Base-by-base conservation (phyloP, 2,329 filamentous ascomycete species). In the Colletotrichum nymphaeae region DNA sequence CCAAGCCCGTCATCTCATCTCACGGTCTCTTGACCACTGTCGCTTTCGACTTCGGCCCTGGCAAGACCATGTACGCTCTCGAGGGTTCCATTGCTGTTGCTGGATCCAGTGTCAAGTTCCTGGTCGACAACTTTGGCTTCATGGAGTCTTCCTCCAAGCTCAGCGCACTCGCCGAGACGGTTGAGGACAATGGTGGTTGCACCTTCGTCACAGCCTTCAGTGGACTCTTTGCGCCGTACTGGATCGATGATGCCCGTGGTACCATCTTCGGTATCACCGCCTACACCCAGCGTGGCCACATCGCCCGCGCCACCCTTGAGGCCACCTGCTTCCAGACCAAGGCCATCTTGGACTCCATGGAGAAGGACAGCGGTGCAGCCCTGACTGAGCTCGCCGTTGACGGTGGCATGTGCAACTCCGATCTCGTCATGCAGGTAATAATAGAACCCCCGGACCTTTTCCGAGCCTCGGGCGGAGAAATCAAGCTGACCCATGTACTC, bases 301-400 rank as follows among this genome's bases (percentile, higher is more conserved):
- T 95, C 78, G 93, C 93, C 32, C 90, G 94, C 63, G 94, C 93
- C 30, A 95, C 93, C 0, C 88, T 95, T 68, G 93, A 95, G 83
- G 93, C 93, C 11, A 94, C 93, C 28, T 95, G 93, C 83, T 95
- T 93, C 85, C 93, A 95, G 83, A 95, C 93, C 66, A 94, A 94
- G 81, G 93, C 93, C 26, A 95, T 95, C 75, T 88, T 95, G 32
- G 90, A 94, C 78, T 92, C 94, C 65, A 95, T 95, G 93, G 92
- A 92, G 80, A 92, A 93, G 81, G 94, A 95, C 83, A 93, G 91
- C 72, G 93, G 93, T n/a, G 90, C 94, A 78, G 88, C 89, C 67
- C 85, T 95, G 63, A 87, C 89, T 42, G 91, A 93, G 81, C 86
- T 95, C n/a, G 91, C 92, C 46, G 94, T 95, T n/a, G 94, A 95